Percentiles rank a stretch among this genome's conserved stretches.
These are phyloP conservation scores for Plantago major DNA, from an alignment of 257 asterid genomes.

Conservation along the genomic window DNA sequence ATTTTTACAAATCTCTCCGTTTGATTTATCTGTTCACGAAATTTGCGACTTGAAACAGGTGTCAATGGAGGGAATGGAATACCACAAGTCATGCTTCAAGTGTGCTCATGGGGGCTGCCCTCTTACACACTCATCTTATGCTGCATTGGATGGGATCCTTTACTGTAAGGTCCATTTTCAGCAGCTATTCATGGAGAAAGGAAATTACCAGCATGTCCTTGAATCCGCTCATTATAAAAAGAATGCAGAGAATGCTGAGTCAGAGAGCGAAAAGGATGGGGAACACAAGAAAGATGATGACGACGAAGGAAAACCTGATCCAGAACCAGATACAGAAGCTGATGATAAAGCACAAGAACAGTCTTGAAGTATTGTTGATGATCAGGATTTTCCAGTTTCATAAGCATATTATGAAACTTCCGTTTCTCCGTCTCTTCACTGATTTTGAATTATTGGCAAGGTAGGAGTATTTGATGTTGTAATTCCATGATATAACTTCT, in stretches of 20 bases:
- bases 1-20: background rate
- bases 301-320: constrained; percentile 10
- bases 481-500: constrained; percentile 15
- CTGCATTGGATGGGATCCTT: constrained; percentile 38
- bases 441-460: background rate
- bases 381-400: background rate
- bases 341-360: constrained; percentile 27
- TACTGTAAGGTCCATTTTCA: constrained; percentile 49
- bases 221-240: constrained; percentile 39
- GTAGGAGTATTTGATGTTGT: constrained; percentile 13
- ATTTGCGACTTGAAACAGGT: constrained; percentile 18
- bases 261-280: constrained; percentile 2
- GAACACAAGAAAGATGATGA: constrained; percentile 17
- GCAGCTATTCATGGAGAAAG: constrained; percentile 48
- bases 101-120: constrained; percentile 48
- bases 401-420: constrained; percentile 5
- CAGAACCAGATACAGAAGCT: constrained; percentile 16
- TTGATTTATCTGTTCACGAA: background rate
- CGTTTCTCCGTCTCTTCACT: background rate
- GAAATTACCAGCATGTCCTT: constrained; percentile 46
- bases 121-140: constrained; percentile 40
- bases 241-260: constrained; percentile 24
- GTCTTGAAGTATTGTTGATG: constrained; percentile 16
- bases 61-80: constrained; percentile 41
- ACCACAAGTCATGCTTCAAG: constrained; percentile 48